Evolutionary conservation across 768 basidiomycete genomes (phyloP).

Genomic region (Pisolithus marmoratus): DNA sequence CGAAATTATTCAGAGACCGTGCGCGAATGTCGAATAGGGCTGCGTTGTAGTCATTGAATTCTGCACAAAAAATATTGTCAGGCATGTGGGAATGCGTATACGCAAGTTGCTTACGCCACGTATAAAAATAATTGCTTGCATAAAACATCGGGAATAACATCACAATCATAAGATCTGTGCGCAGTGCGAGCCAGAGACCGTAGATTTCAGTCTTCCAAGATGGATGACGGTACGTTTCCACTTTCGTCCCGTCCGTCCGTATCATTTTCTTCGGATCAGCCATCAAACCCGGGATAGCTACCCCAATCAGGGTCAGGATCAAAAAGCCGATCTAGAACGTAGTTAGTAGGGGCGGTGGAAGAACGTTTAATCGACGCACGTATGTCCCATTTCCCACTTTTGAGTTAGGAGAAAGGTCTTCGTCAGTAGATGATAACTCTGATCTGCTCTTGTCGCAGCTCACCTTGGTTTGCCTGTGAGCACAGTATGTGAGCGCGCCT

Average conservation of each 20-base stretch:
- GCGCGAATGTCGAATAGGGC: constrained; percentile 77
- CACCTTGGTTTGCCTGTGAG: constrained; percentile 27
- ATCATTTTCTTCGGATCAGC: constrained; percentile 67
- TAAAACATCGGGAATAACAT: constrained; percentile 84
- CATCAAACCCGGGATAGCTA: constrained; percentile 62
- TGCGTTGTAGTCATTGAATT: constrained; percentile 78
- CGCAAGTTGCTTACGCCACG: constrained; percentile 56
- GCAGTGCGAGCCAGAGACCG: constrained; percentile 62
- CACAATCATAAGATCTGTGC: constrained; percentile 65
- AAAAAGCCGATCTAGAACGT: constrained; percentile 65
- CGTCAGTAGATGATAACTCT: not conserved
- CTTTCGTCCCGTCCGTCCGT: constrained; percentile 69
- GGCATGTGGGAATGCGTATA: not conserved
- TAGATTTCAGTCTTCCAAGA: constrained; percentile 75
- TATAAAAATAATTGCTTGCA: constrained; percentile 81
- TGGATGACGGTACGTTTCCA: constrained; percentile 55
- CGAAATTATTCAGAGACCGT: constrained; percentile 67
- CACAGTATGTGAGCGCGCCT: not conserved
- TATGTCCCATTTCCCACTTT: constrained; percentile 71
- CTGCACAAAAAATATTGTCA: constrained; percentile 30
- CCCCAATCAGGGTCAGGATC: constrained; percentile 63
- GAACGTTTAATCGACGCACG: constrained; percentile 34
- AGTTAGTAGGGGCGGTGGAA: constrained; percentile 1
- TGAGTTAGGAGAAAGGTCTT: constrained; percentile 2
- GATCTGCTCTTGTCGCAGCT: not conserved